phyloP scores from a whole-genome alignment of 257 asterid genomes.

The Solanum gandarillasii region DNA sequence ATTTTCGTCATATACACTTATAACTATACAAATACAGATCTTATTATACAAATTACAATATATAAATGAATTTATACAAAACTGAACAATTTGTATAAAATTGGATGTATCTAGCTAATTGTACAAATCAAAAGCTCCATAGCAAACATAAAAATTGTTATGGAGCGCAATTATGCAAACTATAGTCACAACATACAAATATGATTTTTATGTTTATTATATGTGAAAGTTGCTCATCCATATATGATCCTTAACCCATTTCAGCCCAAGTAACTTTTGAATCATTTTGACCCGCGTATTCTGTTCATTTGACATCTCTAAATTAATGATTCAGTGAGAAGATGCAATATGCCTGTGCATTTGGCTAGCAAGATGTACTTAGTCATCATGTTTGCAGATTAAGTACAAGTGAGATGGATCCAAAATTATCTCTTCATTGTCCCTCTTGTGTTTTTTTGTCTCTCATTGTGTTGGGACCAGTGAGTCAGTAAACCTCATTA shows the following conservation, averaged over 20 bases:
- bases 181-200: no score
- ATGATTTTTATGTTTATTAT: no score
- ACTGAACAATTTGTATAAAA: no score
- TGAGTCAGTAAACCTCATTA: not conserved
- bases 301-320: not conserved
- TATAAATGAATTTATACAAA: no score
- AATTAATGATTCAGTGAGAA: not conserved
- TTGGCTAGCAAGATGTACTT: not conserved
- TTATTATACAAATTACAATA: no score
- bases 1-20: no score
- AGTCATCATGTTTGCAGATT: not conserved
- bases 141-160: no score
- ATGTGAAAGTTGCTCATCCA: no score
- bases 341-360: not conserved
- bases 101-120: no score
- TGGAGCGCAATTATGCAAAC: no score
- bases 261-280: not conserved
- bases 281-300: not conserved
- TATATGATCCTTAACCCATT: not conserved
- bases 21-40: no score
- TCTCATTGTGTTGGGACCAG: not conserved
- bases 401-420: not conserved
- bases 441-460: not conserved
- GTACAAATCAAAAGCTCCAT: no score
- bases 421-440: not conserved